Conservation (phyloP, 2,329 filamentous ascomycete genomes). For the Zymoseptoria tritici region DNA sequence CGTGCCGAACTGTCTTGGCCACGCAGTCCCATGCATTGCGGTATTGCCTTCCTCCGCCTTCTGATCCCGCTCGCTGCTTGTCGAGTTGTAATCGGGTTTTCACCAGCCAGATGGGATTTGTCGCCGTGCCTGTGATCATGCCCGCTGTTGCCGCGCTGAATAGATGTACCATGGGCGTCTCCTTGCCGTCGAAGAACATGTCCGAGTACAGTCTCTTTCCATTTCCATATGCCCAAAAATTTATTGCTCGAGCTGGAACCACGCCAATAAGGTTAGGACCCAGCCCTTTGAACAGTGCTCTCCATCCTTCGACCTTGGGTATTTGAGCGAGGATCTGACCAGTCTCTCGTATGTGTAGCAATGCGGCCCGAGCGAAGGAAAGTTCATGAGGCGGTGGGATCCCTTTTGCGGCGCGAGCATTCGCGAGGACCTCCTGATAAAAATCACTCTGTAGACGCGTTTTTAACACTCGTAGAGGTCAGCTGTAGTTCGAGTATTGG, state of each 20-base stretch:
- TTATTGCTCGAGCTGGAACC: slow-evolving; percentile 81
- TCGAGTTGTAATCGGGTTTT: slow-evolving; percentile 91
- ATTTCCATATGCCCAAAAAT: slow-evolving; percentile 91
- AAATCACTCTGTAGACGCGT: slow-evolving; percentile 91
- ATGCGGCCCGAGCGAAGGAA: slow-evolving; percentile 56
- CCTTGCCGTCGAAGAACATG: slow-evolving; percentile 61
- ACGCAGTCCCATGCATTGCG: slow-evolving; percentile 84
- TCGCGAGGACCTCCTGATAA: slow-evolving; percentile 75
- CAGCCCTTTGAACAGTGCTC: slow-evolving; percentile 86
- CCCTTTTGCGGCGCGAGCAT: slow-evolving; percentile 54
- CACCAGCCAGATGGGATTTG: slow-evolving; percentile 93
- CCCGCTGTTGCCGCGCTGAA: slow-evolving; percentile 69
- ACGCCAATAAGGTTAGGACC: slow-evolving; percentile 86
- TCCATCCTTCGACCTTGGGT: slow-evolving; percentile 71
- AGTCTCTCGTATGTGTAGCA: slow-evolving; percentile 76
- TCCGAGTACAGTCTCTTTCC: slow-evolving; percentile 75
- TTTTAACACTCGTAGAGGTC: slow-evolving; percentile 58
- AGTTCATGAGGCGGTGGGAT: slow-evolving; percentile 49
- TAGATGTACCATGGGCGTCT: slow-evolving; percentile 71
- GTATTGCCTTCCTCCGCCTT: slow-evolving; percentile 58
- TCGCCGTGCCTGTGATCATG: slow-evolving; percentile 79
- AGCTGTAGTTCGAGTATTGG: too few species aligned
- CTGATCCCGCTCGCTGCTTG: slow-evolving; percentile 66
- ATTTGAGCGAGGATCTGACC: slow-evolving; percentile 78
- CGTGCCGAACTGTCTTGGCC: slow-evolving; percentile 68